A percentile compares a stretch with the other conserved stretches of the same genome.
phyloP scores from a whole-genome alignment of 1,284 basidiomycete species.

The Fomitopsis palustris region DNA sequence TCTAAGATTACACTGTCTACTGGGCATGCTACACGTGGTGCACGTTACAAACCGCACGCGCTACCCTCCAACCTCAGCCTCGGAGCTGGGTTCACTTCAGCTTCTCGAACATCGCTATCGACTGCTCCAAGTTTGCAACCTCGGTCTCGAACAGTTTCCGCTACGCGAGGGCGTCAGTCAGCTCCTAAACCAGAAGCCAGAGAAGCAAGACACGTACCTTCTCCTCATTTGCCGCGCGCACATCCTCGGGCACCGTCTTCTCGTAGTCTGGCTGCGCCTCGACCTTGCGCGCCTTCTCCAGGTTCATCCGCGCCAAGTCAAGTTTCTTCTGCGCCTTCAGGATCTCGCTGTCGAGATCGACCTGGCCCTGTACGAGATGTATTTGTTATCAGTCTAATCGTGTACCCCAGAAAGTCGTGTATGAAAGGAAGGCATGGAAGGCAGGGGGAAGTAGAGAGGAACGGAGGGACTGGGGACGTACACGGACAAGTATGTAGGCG shows the following conservation, averaged over 20 bases:
- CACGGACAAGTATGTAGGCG: conserved; percentile 82
- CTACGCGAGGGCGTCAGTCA: conserved; percentile 23
- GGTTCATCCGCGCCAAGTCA: conserved; percentile 61
- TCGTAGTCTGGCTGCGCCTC: conserved; percentile 75
- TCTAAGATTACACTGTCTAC: neutral
- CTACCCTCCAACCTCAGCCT: neutral
- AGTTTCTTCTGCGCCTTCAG: conserved; percentile 87
- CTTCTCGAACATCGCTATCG: conserved; percentile 43
- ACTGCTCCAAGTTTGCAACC: conserved; percentile 39
- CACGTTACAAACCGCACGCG: neutral
- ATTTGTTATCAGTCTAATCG: neutral
- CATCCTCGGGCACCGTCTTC: conserved; percentile 74
- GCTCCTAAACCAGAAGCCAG: neutral
- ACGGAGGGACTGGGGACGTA: conserved; percentile 32
- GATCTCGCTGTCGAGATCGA: conserved; percentile 84
- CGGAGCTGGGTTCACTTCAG: conserved; percentile 21
- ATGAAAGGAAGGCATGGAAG: neutral
- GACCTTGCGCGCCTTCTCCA: conserved; percentile 78
- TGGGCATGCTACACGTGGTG: no score
- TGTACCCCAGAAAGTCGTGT: neutral
- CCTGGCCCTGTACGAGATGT: conserved; percentile 56
- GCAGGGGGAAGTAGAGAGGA: neutral
- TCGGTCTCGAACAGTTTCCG: conserved; percentile 44
- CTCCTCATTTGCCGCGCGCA: conserved; percentile 64
- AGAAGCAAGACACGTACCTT: conserved; percentile 50